Evolutionary conservation across 83 land plant genomes (phyloP), one percentile per base, ranked within the genome.

Genomic region (Diphasiastrum complanatum): DNA sequence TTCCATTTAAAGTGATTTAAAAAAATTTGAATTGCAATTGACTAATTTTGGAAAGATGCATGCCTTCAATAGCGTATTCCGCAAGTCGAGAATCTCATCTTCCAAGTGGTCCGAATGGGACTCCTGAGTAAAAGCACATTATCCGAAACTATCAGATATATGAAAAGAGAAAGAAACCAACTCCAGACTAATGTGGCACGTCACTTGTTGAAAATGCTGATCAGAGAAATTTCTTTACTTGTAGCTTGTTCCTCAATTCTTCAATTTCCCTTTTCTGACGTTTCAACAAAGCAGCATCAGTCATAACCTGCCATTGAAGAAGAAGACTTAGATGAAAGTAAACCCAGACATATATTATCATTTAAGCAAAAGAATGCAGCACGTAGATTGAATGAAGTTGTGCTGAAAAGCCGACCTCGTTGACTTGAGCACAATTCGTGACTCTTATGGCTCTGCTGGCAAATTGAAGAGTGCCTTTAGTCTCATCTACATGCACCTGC

Each of bases 221-320:
- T n/a, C n/a, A n/a, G n/a, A n/a, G n/a, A n/a, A n/a, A n/a, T n/a
- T n/a, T n/a, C 40, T 19, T 41, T 51, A 74, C 78, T 54, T 69
- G 68, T 26, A 95, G 69, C 80, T 86, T 89, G 29, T 75, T 79
- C 14, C 99, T 79, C 37, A 95, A 80, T 45, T 95, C 93, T 68
- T 95, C 99, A 69, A 95, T 95, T 56, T 95, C 99, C 67, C 79
- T 95, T 68, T 87, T 89, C 64, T 95, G 99, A 26, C 99, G 86
- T 74, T 84, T 95, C 36, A 95, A 57, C 67, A 95, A 45, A 5
- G 99, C 99, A 58, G 97, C 93, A 86, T 95, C 99, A 26, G 97
- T 95, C 66, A 95, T 64, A 48, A 95, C 76, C 99, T 95, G 78
- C 11, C 22, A 64, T 4, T 22, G 30, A 10, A 33, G 35, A 29